Evolutionary conservation across 2,329 filamentous ascomycete species (phyloP), one percentile per base, ranked within the genome.

Genomic region (Gyromitra esculenta): DNA sequence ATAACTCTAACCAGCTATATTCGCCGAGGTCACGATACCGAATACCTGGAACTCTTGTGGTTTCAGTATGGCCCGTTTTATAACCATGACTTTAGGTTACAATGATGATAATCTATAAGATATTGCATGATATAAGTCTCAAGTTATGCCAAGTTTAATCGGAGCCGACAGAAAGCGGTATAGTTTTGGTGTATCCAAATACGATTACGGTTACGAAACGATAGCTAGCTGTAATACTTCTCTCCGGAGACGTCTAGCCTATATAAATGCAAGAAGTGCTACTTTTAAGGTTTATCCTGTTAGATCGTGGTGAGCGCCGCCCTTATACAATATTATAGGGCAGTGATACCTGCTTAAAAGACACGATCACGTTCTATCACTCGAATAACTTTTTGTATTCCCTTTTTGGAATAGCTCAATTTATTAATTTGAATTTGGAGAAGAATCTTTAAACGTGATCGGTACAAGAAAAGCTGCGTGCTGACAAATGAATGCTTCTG

Each of bases 331-430:
- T 31, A 31, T 31, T 31, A 31, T 31, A 31, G 4, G 4, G 2
- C 25, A 31, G 25, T 31, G 25, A 4, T 31, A 3, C 25, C 2
- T 31, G 25, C 25, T 31, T 31, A 31, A 31, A 45, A 45, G 11
- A 13, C 43, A 15, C 1, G 35, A 39, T 73, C 70, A 73, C 63
- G 21, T n/a, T 0, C 7, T 37, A 67, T 73, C 70, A 73, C 70
- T 73, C 70, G 70, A 18, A 52, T 43, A 41, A 31, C 2, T 31
- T 31, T 31, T 31, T 31, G 25, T 3, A 31, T 31, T 31, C 25
- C 25, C 1, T 31, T 31, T 31, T 31, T 31, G 25, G 25, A 31
- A 31, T 31, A 31, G 25, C 25, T 4, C 25, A 31, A 4, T 31
- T 31, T 31, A 31, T 31, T 31, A 4, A 0, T 31, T 60, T 54